Conservation (phyloP, 1,284 basidiomycete genomes). For the Pulveroboletus ridleyi region DNA sequence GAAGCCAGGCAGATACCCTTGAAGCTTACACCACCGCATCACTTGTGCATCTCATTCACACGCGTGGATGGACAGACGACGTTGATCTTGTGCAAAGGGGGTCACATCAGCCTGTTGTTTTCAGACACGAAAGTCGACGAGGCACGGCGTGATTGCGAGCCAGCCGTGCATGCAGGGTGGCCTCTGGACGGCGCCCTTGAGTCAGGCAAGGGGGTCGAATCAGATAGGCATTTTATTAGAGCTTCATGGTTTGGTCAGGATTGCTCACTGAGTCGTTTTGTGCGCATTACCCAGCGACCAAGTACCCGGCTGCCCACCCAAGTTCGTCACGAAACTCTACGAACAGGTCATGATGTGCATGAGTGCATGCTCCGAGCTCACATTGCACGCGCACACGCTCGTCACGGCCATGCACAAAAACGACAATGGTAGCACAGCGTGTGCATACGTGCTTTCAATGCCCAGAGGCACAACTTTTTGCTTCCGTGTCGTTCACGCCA, state of each 20-base stretch:
- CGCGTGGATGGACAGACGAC: constrained; percentile 47
- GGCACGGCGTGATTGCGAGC: constrained; percentile 52
- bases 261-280: constrained; percentile 54
- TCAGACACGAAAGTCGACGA: constrained; percentile 49
- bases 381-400: constrained; percentile 74
- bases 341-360: constrained; percentile 43
- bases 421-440: constrained; percentile 3
- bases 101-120: constrained; percentile 59
- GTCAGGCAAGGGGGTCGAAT: constrained; percentile 52
- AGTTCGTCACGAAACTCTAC: constrained; percentile 74
- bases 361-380: constrained; percentile 44
- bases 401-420: constrained; percentile 54
- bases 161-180: constrained; percentile 61
- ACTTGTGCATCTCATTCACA: constrained; percentile 56
- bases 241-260: background rate
- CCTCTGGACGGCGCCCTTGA: constrained; percentile 52
- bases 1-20: constrained; percentile 62
- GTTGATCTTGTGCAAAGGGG: constrained; percentile 72
- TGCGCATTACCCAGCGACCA: constrained; percentile 56
- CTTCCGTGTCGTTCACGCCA: constrained; percentile 76
- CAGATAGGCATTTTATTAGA: constrained; percentile 43
- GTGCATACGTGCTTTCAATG: constrained; percentile 43
- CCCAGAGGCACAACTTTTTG: constrained; percentile 64
- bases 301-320: constrained; percentile 69
- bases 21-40: constrained; percentile 62